Base-by-base conservation (phyloP, 805 yeast genomes). In the Yarrowia sp. region DNA sequence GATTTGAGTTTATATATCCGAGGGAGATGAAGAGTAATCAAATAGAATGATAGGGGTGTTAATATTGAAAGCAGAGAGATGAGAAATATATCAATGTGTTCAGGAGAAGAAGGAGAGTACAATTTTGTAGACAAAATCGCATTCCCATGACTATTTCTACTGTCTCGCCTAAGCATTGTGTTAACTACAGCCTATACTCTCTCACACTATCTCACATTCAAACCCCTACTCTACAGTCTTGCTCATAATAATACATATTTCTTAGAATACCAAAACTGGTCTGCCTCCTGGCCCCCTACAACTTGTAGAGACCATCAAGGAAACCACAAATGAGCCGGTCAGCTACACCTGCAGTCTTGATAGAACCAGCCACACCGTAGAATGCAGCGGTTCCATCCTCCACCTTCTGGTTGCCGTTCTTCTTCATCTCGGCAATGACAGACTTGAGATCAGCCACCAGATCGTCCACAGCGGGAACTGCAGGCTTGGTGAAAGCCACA, bases 341-440 rank as follows among this genome's bases (percentile, higher is more conserved):
- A 10, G 92, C 97, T 13, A 95, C 86, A 2, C 96, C 95, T 0
- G 86, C 83, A 0, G 97, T 91, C 65, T 83, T 79, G 22, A 95
- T 84, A 71, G 95, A 89, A 8, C 97, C 98, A 1, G 98, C 98
- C 53, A 93, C 96, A 69, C 99, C 99, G 72, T 93, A 93, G 50
- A 93, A 73, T 3, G 95, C 96, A 14, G 96, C 95, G 1, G 97
- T 90, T 18, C 84, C 83, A 9, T 79, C 79, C 15, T 66, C 67
- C 15, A 39, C 65, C 58, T 71, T 62, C 70, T 74, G 71, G 72
- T 64, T 10, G 11, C 67, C 74, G 6, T 31, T 14, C 44, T 31
- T 39, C 39, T 76, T 74, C 65, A 84, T 73, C 38, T 80, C 83
- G 10, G 73, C 71, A 0, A 86, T 83, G 4, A 80, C 71, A 1